These are phyloP conservation scores for Talaromyces islandicus DNA, from an alignment of 2,329 filamentous ascomycete species.

Conservation along the genomic window DNA sequence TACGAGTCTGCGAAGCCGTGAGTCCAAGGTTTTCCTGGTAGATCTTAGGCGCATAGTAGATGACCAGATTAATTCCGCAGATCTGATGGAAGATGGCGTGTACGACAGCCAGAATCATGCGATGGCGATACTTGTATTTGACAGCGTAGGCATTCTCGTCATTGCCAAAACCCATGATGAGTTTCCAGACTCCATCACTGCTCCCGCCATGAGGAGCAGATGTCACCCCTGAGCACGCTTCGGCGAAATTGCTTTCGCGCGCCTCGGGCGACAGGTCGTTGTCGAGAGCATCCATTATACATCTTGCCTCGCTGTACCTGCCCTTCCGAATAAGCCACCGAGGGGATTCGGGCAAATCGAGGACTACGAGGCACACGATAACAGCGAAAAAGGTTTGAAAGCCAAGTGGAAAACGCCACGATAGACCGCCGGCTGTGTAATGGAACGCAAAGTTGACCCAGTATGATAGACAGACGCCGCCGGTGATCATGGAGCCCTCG, in stretches of 20 bases:
- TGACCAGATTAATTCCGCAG: slow-evolving; percentile 31
- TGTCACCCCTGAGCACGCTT: too few species aligned
- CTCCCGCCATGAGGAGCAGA: too few species aligned
- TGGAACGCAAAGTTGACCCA: slow-evolving; percentile 21
- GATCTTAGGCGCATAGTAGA: slow-evolving; percentile 33
- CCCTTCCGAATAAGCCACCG: slow-evolving; percentile 41
- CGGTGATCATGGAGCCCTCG: slow-evolving; percentile 38
- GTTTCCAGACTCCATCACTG: too few species aligned
- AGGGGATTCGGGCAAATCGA: slow-evolving; percentile 28
- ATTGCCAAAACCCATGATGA: too few species aligned
- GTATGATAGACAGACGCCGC: slow-evolving; percentile 23
- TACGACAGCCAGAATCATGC: slow-evolving; percentile 27
- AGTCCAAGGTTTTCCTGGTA: slow-evolving; percentile 27
- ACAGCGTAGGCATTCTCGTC: too few species aligned
- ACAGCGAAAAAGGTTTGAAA: slow-evolving; percentile 44
- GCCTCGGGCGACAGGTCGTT: slow-evolving; percentile 33
- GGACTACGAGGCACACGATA: slow-evolving; percentile 31
- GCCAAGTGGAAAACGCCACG: slow-evolving; percentile 44
- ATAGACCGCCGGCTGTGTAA: slow-evolving; percentile 19
- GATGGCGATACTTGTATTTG: slow-evolving; percentile 29
- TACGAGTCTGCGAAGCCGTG: slow-evolving; percentile 22
- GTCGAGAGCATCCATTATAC: slow-evolving; percentile 43
- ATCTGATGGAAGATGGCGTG: slow-evolving; percentile 38
- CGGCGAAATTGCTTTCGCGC: too few species aligned
- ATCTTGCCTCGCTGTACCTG: slow-evolving; percentile 40